phyloP scores from a whole-genome alignment of 768 basidiomycete genomes.

The button mushroom (Agaricus bisporus) region DNA sequence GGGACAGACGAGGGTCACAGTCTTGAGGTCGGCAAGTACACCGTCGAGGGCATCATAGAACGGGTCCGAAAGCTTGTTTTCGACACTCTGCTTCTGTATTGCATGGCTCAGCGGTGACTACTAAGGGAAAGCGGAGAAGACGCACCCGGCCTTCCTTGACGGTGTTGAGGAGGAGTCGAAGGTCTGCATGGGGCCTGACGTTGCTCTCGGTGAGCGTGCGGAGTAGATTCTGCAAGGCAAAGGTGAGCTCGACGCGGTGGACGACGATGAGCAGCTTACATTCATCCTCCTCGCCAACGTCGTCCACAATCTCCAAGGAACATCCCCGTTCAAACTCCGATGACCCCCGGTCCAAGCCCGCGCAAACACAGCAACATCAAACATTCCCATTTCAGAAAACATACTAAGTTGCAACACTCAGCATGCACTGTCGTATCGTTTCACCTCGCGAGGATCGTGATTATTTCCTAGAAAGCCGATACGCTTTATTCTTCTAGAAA shows the following conservation, averaged over 20 bases:
- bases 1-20: slow-evolving; percentile 55
- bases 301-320: slow-evolving; percentile 13
- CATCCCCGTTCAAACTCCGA: slow-evolving; percentile 15
- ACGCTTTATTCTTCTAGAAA: too few relatives aligned
- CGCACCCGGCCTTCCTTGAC: slow-evolving; percentile 88
- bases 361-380: slow-evolving; percentile 9
- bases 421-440: too few relatives aligned
- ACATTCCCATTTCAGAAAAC: too few relatives aligned
- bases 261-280: slow-evolving; percentile 29
- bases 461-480: too few relatives aligned
- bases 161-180: slow-evolving; percentile 74
- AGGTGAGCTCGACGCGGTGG: slow-evolving; percentile 8
- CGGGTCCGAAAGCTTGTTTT: slow-evolving; percentile 72
- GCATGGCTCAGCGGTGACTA: slow-evolving; percentile 2
- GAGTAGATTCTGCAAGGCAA: slow-evolving; percentile 67
- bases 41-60: slow-evolving; percentile 95
- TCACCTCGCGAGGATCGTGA: too few relatives aligned
- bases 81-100: slow-evolving; percentile 39
- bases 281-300: slow-evolving; percentile 33
- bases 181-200: slow-evolving; percentile 65
- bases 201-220: slow-evolving; percentile 79
- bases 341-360: slow-evolving; percentile 10
- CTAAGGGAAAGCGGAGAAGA: slow-evolving; percentile 18
- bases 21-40: slow-evolving; percentile 78
- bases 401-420: too few relatives aligned